Percentiles rank a stretch among this genome's conserved stretches.
These are phyloP conservation scores for Leccinum glutinopallens DNA, from an alignment of 1,284 basidiomycete genomes.

Conservation along the genomic window DNA sequence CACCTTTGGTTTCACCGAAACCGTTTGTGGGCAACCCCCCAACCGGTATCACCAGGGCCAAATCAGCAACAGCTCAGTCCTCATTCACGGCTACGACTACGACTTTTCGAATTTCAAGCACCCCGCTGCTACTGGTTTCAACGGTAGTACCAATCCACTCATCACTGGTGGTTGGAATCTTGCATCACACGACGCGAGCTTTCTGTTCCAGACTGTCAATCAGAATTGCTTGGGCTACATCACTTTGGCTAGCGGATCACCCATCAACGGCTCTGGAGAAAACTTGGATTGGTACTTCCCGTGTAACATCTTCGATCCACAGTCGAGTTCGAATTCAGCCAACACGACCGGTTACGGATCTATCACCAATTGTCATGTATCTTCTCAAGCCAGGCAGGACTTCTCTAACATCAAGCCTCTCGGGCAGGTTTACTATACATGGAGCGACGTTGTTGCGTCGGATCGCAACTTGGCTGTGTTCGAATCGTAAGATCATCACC, in stretches of 20 bases:
- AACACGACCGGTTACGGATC: slow-evolving; percentile 73
- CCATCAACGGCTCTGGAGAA: slow-evolving; percentile 61
- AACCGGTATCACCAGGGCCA: slow-evolving; percentile 80
- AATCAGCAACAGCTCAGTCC: slow-evolving; percentile 81
- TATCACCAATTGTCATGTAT: slow-evolving; percentile 73
- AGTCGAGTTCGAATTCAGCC: slow-evolving; percentile 45
- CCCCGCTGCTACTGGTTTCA: slow-evolving; percentile 70
- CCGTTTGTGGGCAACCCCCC: slow-evolving; percentile 87
- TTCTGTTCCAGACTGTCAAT: slow-evolving; percentile 94
- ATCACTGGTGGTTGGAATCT: slow-evolving; percentile 77
- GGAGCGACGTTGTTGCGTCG: slow-evolving; percentile 78
- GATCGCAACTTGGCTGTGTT: slow-evolving; percentile 87
- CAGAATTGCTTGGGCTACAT: slow-evolving; percentile 80
- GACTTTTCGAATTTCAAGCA: slow-evolving; percentile 88
- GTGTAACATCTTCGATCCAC: slow-evolving; percentile 86
- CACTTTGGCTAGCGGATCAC: slow-evolving; percentile 67
- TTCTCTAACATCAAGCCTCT: slow-evolving; percentile 55
- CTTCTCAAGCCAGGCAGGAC: slow-evolving; percentile 51
- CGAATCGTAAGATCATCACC: slow-evolving; percentile 67
- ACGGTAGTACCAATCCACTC: slow-evolving; percentile 82
- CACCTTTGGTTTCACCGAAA: slow-evolving; percentile 98
- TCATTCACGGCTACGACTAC: slow-evolving; percentile 94
- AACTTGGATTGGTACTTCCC: slow-evolving; percentile 90
- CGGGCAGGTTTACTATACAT: slow-evolving; percentile 92
- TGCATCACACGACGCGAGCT: slow-evolving; percentile 86